phyloP scores from a whole-genome alignment of 2,329 filamentous ascomycete genomes.

The Penicillium decumbens region DNA sequence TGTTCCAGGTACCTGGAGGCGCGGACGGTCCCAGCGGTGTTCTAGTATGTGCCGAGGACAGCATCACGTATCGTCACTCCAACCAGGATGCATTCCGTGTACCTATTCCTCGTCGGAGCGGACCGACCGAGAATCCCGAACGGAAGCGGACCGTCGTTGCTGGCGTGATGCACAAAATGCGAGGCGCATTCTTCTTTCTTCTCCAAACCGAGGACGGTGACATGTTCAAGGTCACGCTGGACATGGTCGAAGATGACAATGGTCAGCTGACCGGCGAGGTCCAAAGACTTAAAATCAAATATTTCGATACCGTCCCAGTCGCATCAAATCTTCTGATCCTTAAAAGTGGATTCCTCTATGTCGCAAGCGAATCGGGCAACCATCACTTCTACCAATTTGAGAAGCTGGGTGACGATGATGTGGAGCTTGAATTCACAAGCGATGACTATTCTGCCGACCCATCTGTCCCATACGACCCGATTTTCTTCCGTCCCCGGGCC shows the following conservation, averaged over 20 bases:
- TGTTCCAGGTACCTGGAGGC: slow-evolving; percentile 94
- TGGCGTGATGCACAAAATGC: slow-evolving; percentile 96
- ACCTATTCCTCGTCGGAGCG: slow-evolving; percentile 78
- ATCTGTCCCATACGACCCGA: slow-evolving; percentile 64
- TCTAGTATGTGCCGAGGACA: slow-evolving; percentile 89
- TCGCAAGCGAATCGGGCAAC: slow-evolving; percentile 87
- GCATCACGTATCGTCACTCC: slow-evolving; percentile 93
- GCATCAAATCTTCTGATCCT: slow-evolving; percentile 84
- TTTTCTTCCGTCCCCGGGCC: slow-evolving; percentile 77
- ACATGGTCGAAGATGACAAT: slow-evolving; percentile 76
- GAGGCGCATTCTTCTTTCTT: slow-evolving; percentile 95
- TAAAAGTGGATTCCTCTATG: slow-evolving; percentile 92
- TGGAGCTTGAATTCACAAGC: slow-evolving; percentile 80
- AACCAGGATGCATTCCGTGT: slow-evolving; percentile 87
- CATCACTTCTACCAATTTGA: slow-evolving; percentile 96
- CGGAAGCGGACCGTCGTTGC: slow-evolving; percentile 81
- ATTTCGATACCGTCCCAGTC: slow-evolving; percentile 92
- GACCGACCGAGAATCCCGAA: slow-evolving; percentile 85
- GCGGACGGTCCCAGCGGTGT: slow-evolving; percentile 92
- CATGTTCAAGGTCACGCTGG: slow-evolving; percentile 90
- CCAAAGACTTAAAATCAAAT: slow-evolving; percentile 81
- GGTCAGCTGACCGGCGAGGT: slow-evolving; percentile 78
- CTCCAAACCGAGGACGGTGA: slow-evolving; percentile 97
- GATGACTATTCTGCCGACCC: slow-evolving; percentile 76
- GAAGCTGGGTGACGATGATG: slow-evolving; percentile 91